Conservation (phyloP, 352 stramenopile species). For the Phytophthora litchii region DNA sequence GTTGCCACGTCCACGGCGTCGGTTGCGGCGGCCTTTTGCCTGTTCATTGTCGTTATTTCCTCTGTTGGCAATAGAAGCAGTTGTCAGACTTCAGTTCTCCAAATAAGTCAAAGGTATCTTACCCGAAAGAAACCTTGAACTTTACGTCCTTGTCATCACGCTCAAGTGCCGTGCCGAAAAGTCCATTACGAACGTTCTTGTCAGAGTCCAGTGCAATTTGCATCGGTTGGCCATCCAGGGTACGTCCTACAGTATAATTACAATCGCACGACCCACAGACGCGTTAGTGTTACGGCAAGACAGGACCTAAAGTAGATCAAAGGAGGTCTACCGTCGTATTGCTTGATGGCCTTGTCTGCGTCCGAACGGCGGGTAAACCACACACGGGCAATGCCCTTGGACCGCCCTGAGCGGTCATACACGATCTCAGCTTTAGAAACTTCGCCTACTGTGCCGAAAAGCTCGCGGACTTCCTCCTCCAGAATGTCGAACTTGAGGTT, state of each 20-base stretch:
- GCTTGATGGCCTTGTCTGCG: conserved; percentile 83
- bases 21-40: conserved; percentile 47
- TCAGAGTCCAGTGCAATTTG: conserved; percentile 71
- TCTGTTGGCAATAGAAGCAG: conserved; percentile 12
- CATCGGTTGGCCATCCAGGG: conserved; percentile 77
- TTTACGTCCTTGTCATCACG: conserved; percentile 69
- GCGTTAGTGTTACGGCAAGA: neutral
- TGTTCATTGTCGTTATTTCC: conserved; percentile 41
- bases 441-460: conserved; percentile 79
- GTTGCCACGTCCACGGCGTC: conserved; percentile 46
- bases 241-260: conserved; percentile 49
- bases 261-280: neutral
- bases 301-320: neutral
- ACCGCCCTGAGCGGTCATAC: conserved; percentile 83
- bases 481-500: conserved; percentile 88
- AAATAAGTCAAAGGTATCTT: conserved; percentile 8
- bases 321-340: conserved; percentile 67
- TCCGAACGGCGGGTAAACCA: conserved; percentile 74
- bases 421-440: conserved; percentile 83
- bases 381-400: conserved; percentile 78
- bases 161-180: conserved; percentile 76
- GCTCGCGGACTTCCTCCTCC: conserved; percentile 81
- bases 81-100: conserved; percentile 4
- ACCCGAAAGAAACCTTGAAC: conserved; percentile 86
- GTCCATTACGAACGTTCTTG: conserved; percentile 76